phyloP scores from a whole-genome alignment of 75 land plant species.

The Picea sitchensis region DNA sequence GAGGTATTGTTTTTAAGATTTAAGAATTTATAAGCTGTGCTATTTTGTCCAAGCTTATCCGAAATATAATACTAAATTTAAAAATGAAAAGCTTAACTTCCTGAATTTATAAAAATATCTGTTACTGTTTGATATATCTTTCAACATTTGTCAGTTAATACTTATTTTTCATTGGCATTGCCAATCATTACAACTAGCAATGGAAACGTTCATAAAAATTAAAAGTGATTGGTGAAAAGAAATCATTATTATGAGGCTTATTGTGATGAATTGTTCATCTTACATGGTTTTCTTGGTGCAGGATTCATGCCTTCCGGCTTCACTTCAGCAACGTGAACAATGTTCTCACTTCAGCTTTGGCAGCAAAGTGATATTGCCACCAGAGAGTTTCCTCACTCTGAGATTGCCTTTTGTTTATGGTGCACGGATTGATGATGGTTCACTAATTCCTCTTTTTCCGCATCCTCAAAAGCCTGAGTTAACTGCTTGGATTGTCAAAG shows the following conservation, averaged over 20 bases:
- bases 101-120: background rate
- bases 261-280: background rate
- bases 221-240: background rate
- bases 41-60: background rate
- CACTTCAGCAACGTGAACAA: slow-evolving; percentile 30
- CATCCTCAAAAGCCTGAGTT: slow-evolving; percentile 64
- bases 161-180: background rate
- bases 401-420: slow-evolving; percentile 92
- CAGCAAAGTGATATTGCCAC: slow-evolving; percentile 81
- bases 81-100: background rate
- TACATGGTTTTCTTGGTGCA: slow-evolving; percentile 14
- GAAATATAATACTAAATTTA: background rate
- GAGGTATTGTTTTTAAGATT: slow-evolving; percentile 44
- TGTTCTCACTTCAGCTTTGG: slow-evolving; percentile 59
- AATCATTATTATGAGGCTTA: background rate
- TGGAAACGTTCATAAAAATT: background rate
- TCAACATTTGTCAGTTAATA: too few relatives aligned
- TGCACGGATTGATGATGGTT: slow-evolving; percentile 52
- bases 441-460: slow-evolving; percentile 50
- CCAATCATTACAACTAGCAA: background rate
- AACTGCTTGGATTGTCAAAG: slow-evolving; percentile 84
- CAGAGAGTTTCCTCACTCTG: slow-evolving; percentile 85
- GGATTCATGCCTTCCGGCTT: slow-evolving; percentile 52
- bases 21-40: background rate
- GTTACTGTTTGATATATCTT: background rate